Evolutionary conservation across 129 eudicot genomes (phyloP).

Genomic region (Ambrosia artemisiifolia): DNA sequence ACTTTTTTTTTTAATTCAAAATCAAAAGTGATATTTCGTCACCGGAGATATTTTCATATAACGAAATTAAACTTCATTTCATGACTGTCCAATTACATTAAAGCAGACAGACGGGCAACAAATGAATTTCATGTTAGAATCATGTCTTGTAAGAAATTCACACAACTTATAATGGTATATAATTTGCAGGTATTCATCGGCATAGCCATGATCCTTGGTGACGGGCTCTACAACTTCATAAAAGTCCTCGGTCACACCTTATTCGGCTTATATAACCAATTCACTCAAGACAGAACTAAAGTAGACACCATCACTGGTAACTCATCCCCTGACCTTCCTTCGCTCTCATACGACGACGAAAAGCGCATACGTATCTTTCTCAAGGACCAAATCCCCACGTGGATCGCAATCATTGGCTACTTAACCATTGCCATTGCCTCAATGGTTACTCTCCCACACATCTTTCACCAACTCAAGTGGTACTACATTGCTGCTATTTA

Average conservation of each 20-base stretch:
- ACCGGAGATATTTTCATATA: too few relatives aligned
- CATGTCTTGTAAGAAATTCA: not conserved
- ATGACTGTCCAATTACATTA: too few relatives aligned
- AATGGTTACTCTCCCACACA: slow-evolving; percentile 56
- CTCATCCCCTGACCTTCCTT: slow-evolving; percentile 23
- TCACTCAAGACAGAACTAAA: slow-evolving; percentile 19
- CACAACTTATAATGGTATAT: not conserved
- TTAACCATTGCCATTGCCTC: slow-evolving; percentile 57
- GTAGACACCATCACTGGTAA: slow-evolving; percentile 32
- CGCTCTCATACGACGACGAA: slow-evolving; percentile 60
- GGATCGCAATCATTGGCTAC: slow-evolving; percentile 71
- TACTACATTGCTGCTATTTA: slow-evolving; percentile 69
- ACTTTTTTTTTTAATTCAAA: too few relatives aligned
- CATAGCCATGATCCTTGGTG: slow-evolving; percentile 91
- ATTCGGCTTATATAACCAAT: slow-evolving; percentile 52
- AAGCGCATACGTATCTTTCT: slow-evolving; percentile 65
- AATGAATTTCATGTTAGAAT: not conserved
- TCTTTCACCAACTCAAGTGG: slow-evolving; percentile 75
- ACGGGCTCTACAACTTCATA: slow-evolving; percentile 83
- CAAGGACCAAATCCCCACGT: slow-evolving; percentile 78
- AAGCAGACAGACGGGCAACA: too few relatives aligned
- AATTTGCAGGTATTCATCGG: slow-evolving; percentile 65
- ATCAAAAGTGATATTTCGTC: too few relatives aligned
- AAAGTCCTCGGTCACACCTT: slow-evolving; percentile 69
- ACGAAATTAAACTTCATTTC: too few relatives aligned